Evolutionary conservation across 1,139 yeast species (phyloP), one percentile per base, ranked within the genome.

Genomic region (Geotrichum macrosporum): DNA sequence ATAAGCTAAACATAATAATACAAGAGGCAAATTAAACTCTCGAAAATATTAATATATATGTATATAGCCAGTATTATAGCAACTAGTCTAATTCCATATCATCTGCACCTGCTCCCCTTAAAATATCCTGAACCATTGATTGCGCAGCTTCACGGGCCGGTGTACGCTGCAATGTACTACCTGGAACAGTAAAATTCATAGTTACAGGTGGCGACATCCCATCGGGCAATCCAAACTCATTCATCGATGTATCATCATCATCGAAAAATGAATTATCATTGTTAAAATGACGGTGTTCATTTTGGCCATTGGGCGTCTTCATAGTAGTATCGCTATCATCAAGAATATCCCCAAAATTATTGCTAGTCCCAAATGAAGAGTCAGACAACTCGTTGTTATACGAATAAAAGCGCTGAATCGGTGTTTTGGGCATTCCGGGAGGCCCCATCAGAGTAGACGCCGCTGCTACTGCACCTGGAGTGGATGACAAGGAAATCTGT

Each of bases 151-250:
- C 53, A 16, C 57, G 46, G 4, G 64, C 62, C 2, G 64, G 64
- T 8, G 64, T 61, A 15, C 54, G 50, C 29, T 56, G 47, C 13
- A 60, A 34, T 9, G 41, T 41, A 19, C 40, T 48, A 6, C 50
- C 44, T 5, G 57, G 52, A 19, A 46, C 47, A 2, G 53, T 53
- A 41, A 59, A 58, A 21, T 58, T 57, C 46, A 55, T 51, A 1
- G 62, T 58, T 19, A 57, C 59, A 12, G 62, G 63, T 20, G 63
- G 64, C 4, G 63, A 57, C 55, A 58, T 60, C 6, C 60, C 61
- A 10, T 51, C 57, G 46, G 56, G 54, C 22, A 56, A 39, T 38
- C 55, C 42, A n/a, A 30, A 20, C n/a, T 13, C 31, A 21, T 22
- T 36, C 54, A 30, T 56, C 52, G 19, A 47, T 41, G 44, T 59